Evolutionary conservation across 2,329 filamentous ascomycete genomes (phyloP).

Genomic region (Tolypocladium album): DNA sequence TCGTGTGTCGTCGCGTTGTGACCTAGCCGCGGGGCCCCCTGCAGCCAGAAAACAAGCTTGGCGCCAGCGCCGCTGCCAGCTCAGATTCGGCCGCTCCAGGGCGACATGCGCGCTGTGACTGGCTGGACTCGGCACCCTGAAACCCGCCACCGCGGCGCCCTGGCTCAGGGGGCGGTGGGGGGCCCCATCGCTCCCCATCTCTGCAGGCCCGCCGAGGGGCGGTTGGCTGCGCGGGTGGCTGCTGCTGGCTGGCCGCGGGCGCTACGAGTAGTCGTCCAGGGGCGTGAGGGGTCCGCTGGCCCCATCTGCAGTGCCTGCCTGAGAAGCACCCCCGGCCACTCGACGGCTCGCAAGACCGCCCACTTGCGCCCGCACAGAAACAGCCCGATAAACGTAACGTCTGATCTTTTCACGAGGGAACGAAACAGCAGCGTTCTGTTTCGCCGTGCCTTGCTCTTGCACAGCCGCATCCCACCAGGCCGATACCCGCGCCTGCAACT

Average conservation of each 20-base stretch:
- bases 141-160: slow-evolving; percentile 1
- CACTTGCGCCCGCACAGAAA: too few relatives aligned
- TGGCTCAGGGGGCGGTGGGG: background rate
- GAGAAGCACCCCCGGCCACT: background rate
- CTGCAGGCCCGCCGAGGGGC: background rate
- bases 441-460: background rate
- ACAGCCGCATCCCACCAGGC: background rate
- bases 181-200: too few relatives aligned
- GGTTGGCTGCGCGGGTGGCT: background rate
- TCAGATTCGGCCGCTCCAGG: slow-evolving; percentile 1
- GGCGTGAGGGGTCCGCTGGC: background rate
- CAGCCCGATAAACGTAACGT: background rate
- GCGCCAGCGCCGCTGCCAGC: background rate
- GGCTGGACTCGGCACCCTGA: background rate
- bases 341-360: background rate
- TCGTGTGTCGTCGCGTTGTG: background rate
- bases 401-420: background rate
- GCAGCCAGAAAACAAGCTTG: background rate
- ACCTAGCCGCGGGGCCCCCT: background rate
- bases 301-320: too few relatives aligned
- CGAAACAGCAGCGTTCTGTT: background rate
- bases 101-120: background rate
- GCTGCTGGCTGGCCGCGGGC: background rate
- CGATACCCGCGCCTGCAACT: background rate
- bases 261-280: background rate